Conservation (phyloP, 305 asterid genomes). For the Fraxinus dipetala region DNA sequence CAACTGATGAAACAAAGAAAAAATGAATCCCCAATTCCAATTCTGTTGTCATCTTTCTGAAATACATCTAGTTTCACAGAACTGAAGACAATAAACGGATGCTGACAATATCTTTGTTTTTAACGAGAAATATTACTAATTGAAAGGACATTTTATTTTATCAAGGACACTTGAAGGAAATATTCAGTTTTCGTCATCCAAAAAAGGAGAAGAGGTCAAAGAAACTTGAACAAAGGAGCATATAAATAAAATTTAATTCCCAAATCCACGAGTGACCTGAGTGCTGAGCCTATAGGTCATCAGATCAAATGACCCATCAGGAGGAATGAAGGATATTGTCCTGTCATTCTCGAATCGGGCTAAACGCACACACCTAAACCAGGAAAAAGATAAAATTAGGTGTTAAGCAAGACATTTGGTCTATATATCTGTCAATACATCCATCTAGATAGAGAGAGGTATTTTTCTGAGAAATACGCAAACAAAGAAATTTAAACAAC, state of each 20-base stretch:
- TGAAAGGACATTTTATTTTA: neutral
- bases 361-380: conserved; percentile 84
- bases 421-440: neutral
- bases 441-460: neutral
- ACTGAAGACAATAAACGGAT: neutral
- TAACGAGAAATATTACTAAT: neutral
- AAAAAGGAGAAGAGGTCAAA: conserved; percentile 10
- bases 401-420: neutral
- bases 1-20: neutral
- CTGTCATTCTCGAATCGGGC: conserved; percentile 90
- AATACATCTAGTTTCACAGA: conserved; percentile 7
- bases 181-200: neutral
- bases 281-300: conserved; percentile 98
- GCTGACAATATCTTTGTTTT: conserved; percentile 2
- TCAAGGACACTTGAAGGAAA: neutral
- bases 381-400: conserved; percentile 25
- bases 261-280: conserved; percentile 48
- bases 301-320: conserved; percentile 96
- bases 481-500: neutral
- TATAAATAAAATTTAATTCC: neutral
- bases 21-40: neutral
- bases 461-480: conserved; percentile 1
- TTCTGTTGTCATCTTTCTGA: neutral
- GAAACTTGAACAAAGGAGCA: conserved; percentile 10
- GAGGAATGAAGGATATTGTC: conserved; percentile 92